A percentile compares a stretch with the other conserved stretches of the same genome.
These are phyloP conservation scores for Ensete ventricosum DNA, from an alignment of 176 grass and related monocot species.

Conservation along the genomic window DNA sequence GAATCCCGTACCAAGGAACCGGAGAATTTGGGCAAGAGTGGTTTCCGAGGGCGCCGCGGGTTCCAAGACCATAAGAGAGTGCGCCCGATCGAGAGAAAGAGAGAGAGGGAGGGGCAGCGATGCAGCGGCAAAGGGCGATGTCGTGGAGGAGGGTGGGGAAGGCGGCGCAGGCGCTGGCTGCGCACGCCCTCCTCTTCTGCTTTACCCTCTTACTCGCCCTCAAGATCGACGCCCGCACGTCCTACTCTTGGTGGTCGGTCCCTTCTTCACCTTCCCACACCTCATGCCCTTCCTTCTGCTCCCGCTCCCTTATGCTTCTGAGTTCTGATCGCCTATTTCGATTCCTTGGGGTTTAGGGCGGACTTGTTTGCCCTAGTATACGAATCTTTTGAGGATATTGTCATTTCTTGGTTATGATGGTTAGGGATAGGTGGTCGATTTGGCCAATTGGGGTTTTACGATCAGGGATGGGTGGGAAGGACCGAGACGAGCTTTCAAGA, in stretches of 20 bases:
- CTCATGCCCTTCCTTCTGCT: background rate
- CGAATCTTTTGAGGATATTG: background rate
- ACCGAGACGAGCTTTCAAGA: background rate
- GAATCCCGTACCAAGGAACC: background rate
- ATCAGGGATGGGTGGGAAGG: background rate
- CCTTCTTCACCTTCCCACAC: background rate
- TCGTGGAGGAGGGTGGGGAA: constrained; percentile 43
- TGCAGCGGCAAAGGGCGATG: constrained; percentile 12
- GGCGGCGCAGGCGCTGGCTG: constrained; percentile 40
- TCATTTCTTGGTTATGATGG: background rate
- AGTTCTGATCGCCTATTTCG: background rate
- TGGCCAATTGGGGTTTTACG: background rate
- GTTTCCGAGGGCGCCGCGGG: background rate
- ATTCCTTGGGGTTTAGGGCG: background rate
- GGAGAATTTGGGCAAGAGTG: background rate
- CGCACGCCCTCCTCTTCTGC: constrained; percentile 64
- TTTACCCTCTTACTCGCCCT: constrained; percentile 62
- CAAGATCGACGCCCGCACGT: constrained; percentile 52
- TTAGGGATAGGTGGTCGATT: background rate
- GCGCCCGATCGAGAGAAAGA: background rate
- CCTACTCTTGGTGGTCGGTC: constrained; percentile 58
- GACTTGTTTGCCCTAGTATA: background rate
- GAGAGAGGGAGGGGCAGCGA: background rate
- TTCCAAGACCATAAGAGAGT: background rate
- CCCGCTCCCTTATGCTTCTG: background rate